A percentile compares a stretch with the other conserved stretches of the same genome.
Conservation (phyloP, 768 basidiomycete species). For the Mrakia gelida region DNA sequence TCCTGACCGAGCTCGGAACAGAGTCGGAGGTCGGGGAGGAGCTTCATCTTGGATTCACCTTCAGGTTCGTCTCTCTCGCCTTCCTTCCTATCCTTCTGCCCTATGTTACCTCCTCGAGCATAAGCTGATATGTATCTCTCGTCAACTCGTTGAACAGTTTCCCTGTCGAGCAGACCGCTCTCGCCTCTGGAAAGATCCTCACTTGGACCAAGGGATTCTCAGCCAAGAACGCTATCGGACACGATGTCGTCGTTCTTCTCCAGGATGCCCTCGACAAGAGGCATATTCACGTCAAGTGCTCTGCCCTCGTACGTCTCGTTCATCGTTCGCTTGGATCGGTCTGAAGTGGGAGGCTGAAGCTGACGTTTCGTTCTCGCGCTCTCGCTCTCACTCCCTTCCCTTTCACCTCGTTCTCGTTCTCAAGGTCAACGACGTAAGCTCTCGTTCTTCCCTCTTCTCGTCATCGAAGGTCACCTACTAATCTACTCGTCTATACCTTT, state of each 20-base stretch:
- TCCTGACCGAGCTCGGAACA: conserved; percentile 64
- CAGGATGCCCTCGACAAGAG: conserved; percentile 90
- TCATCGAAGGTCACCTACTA: background rate
- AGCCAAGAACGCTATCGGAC: conserved; percentile 82
- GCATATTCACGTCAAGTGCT: conserved; percentile 84
- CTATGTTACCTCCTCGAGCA: background rate
- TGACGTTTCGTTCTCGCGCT: background rate
- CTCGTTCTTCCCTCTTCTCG: background rate
- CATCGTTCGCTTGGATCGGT: background rate
- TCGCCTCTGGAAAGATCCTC: conserved; percentile 81
- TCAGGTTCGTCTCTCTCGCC: conserved; percentile 46
- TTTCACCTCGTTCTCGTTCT: background rate
- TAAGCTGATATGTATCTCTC: background rate
- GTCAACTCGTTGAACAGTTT: conserved; percentile 54
- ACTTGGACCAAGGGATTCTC: conserved; percentile 96
- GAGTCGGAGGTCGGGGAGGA: conserved; percentile 41
- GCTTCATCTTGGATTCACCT: conserved; percentile 81
- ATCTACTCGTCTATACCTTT: background rate
- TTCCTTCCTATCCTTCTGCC: background rate
- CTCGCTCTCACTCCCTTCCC: background rate
- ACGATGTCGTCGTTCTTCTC: conserved; percentile 81
- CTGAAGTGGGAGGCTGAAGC: background rate
- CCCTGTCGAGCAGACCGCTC: conserved; percentile 93
- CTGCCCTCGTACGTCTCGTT: conserved; percentile 81
- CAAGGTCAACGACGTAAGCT: conserved; percentile 30